Conservation (phyloP, 306 rosid genomes). For the Alnus glutinosa region DNA sequence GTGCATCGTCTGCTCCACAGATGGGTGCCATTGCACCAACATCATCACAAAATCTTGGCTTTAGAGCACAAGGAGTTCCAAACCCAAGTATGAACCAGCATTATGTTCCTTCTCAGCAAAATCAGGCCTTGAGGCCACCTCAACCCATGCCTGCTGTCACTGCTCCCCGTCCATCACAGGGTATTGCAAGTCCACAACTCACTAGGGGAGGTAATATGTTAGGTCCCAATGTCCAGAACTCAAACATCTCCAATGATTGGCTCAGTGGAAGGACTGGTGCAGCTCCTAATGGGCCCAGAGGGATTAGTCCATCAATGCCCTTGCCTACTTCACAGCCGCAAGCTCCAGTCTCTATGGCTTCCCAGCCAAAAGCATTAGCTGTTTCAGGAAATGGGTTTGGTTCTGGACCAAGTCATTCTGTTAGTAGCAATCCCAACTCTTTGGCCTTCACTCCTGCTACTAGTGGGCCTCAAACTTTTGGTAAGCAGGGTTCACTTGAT, state of each 20-base stretch:
- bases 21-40: slow-evolving; percentile 50
- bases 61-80: slow-evolving; percentile 65
- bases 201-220: slow-evolving; percentile 41
- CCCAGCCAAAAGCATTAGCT: slow-evolving; percentile 47
- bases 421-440: slow-evolving; percentile 44
- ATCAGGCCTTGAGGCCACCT: slow-evolving; percentile 59
- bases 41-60: slow-evolving; percentile 61
- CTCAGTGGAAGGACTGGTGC: slow-evolving; percentile 53
- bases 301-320: slow-evolving; percentile 48
- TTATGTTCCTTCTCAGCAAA: slow-evolving; percentile 59
- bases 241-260: slow-evolving; percentile 62
- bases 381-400: slow-evolving; percentile 81
- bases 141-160: slow-evolving; percentile 51
- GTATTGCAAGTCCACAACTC: slow-evolving; percentile 41
- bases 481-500: slow-evolving; percentile 56
- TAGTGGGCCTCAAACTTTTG: slow-evolving; percentile 53
- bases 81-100: slow-evolving; percentile 53
- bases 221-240: slow-evolving; percentile 50
- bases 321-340: slow-evolving; percentile 37
- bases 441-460: slow-evolving; percentile 58
- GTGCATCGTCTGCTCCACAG: slow-evolving; percentile 50
- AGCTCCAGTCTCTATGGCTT: slow-evolving; percentile 45
- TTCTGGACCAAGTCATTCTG: slow-evolving; percentile 49
- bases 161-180: slow-evolving; percentile 55
- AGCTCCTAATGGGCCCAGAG: slow-evolving; percentile 62